Conservation (phyloP, 345 rosid genomes). For the Erysimum cheiranthoides region DNA sequence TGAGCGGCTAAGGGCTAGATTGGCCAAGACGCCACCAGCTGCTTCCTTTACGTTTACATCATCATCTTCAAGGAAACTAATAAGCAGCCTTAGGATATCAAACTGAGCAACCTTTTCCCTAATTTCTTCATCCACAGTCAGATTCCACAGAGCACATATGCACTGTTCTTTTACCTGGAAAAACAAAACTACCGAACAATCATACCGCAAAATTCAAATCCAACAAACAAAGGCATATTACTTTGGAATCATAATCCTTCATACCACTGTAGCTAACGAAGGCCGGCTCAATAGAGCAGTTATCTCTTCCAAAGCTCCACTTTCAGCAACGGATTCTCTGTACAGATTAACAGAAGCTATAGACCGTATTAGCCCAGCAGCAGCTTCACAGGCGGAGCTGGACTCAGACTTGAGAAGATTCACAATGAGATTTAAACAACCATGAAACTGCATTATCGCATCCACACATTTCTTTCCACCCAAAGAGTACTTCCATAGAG, state of each 20-base stretch:
- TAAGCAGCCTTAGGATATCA: conserved; percentile 62
- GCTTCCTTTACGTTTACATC: conserved; percentile 74
- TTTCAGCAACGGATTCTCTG: conserved; percentile 74
- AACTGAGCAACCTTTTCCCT: conserved; percentile 64
- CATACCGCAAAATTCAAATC: conserved; percentile 40
- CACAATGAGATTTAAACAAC: conserved; percentile 73
- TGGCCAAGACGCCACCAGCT: conserved; percentile 88
- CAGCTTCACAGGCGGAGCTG: conserved; percentile 69
- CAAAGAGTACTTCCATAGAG: conserved; percentile 80
- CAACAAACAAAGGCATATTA: conserved; percentile 1
- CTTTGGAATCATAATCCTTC: conserved; percentile 36
- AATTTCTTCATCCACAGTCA: conserved; percentile 75
- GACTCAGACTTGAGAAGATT: conserved; percentile 79
- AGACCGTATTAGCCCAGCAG: conserved; percentile 81
- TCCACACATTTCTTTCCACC: conserved; percentile 86
- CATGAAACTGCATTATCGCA: conserved; percentile 73
- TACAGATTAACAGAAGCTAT: conserved; percentile 72
- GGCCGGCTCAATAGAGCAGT: conserved; percentile 62
- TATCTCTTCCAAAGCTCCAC: conserved; percentile 88
- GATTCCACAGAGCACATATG: conserved; percentile 79
- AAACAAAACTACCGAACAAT: conserved; percentile 13
- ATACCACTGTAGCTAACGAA: conserved; percentile 79
- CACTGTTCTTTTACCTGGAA: conserved; percentile 82
- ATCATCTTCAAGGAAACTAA: conserved; percentile 70
- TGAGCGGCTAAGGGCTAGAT: conserved; percentile 63